Evolutionary conservation across 208 protist species (phyloP), one percentile per base, ranked within the genome.

Genomic region (Trypanosoma avium): DNA sequence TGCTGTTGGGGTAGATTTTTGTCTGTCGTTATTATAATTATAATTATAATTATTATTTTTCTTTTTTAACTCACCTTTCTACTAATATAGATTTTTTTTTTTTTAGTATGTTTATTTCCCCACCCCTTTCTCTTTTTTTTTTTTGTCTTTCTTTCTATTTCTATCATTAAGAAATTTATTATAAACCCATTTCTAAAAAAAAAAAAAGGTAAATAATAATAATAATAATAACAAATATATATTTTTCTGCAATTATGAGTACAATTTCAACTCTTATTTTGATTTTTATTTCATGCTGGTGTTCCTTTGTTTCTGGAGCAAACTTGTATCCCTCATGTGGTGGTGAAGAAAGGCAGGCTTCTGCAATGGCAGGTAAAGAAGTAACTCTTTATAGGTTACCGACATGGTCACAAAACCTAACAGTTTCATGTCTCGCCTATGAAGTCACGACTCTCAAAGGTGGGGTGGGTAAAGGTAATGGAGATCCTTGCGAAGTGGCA

Each of bases 361-460:
- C 53, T 8, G 78, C 73, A 17, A 21, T n/a, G 0, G 52, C 74
- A 9, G 49, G 64, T 27, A 48, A 22, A 17, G 61, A 71, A 40
- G 24, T 45, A 13, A 76, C 62, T 9, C 32, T 93, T 5, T 22
- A 59, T 29, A 49, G 0, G 33, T 60, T 83, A 46, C 26, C 24
- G 22, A 43, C 40, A 35, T 33, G 38, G 8, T 13, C 27, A 24
- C 29, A 21, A 13, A 52, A 61, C 19, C 1, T 90, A 22, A 64
- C 65, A n/a, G 24, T 93, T 21, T 35, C 47, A 22, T 93, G 87
- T 61, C 63, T 93, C 47, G 80, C 83, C 4, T 84, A 81, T 54
- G 83, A 93, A 52, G 75, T 93, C 17, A 73, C 53, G 2, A 85
- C 76, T 10, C 43, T 81, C 3, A 67, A 27, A 32, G 74, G 66